phyloP scores from a whole-genome alignment of 352 stramenopile species.

The Globisporangium lucens region DNA sequence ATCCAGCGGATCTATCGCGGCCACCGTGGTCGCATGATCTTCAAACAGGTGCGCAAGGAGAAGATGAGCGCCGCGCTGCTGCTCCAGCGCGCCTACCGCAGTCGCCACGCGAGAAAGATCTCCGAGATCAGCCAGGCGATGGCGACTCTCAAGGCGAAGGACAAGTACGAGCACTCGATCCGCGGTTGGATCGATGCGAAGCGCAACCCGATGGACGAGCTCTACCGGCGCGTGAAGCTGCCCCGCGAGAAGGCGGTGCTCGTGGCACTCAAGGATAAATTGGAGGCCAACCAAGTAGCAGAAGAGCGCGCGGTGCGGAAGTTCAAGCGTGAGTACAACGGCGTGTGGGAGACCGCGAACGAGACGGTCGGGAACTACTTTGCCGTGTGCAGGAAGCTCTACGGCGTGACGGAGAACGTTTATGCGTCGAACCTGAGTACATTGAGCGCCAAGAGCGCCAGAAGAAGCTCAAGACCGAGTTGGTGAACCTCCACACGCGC shows the following conservation, averaged over 20 bases:
- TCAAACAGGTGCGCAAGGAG: constrained; percentile 22
- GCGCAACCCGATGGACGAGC: constrained; percentile 66
- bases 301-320: constrained; percentile 53
- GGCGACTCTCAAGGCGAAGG: constrained; percentile 49
- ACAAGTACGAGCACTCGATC: constrained; percentile 52
- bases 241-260: constrained; percentile 43
- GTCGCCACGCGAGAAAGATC: constrained; percentile 38
- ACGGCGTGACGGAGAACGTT: constrained; percentile 68
- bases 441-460: constrained; percentile 35
- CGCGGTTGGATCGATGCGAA: constrained; percentile 43
- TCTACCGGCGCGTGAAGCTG: constrained; percentile 54
- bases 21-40: constrained; percentile 27
- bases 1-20: constrained; percentile 52
- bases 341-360: constrained; percentile 27
- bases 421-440: constrained; percentile 55
- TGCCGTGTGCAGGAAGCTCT: constrained; percentile 42
- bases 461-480: constrained; percentile 24
- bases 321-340: constrained; percentile 28
- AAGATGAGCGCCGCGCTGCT: constrained; percentile 34
- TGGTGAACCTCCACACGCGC: constrained; percentile 32
- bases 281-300: constrained; percentile 36
- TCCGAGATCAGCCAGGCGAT: constrained; percentile 57
- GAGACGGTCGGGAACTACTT: constrained; percentile 49
- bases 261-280: constrained; percentile 41
- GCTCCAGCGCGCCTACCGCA: constrained; percentile 48